Evolutionary conservation across 345 rosid genomes (phyloP).

Genomic region (Populus pruinosa): DNA sequence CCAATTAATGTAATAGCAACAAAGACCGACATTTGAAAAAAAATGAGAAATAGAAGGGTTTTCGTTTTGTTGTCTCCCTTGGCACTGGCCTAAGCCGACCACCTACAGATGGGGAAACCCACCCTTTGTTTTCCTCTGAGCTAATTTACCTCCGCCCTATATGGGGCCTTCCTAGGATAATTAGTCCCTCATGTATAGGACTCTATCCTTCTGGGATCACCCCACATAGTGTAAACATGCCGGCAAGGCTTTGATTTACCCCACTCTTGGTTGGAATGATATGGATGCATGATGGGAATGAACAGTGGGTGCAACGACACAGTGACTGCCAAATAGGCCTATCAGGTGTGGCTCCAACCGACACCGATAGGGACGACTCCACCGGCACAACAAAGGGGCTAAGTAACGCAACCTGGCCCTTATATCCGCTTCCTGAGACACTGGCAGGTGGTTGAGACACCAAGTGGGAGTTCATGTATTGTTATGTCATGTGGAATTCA

Average conservation of each 20-base stretch:
- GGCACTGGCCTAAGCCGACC: slow-evolving; percentile 18
- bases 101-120: slow-evolving; percentile 34
- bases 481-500: slow-evolving; percentile 26
- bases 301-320: slow-evolving; percentile 6
- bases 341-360: slow-evolving; percentile 23
- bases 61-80: background rate
- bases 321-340: background rate
- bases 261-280: slow-evolving; percentile 42
- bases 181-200: slow-evolving; percentile 40
- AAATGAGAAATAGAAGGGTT: background rate
- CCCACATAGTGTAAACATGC: slow-evolving; percentile 23
- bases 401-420: background rate
- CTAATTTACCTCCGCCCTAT: background rate
- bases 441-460: slow-evolving; percentile 20
- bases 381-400: slow-evolving; percentile 4
- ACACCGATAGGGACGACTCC: slow-evolving; percentile 32
- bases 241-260: slow-evolving; percentile 26
- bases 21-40: background rate
- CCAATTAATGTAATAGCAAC: background rate
- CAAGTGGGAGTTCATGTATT: background rate
- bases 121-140: background rate
- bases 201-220: slow-evolving; percentile 34
- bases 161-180: slow-evolving; percentile 23
- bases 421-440: slow-evolving; percentile 9
- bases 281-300: slow-evolving; percentile 24